These are phyloP conservation scores for Aspergillus fumigatus DNA, from an alignment of 2,329 filamentous ascomycete genomes.

Conservation along the genomic window DNA sequence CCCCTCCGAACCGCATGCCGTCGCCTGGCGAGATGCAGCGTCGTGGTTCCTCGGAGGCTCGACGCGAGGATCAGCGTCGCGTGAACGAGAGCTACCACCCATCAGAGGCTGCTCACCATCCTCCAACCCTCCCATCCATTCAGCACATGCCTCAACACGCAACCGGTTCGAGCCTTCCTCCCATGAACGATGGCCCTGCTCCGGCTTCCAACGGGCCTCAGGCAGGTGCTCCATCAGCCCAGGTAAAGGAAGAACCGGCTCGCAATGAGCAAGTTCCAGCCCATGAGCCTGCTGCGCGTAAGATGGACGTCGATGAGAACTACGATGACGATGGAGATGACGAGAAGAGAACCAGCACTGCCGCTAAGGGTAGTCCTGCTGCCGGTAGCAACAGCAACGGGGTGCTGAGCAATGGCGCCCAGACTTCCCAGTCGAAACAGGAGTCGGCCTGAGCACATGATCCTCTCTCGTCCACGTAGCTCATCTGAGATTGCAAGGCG, in stretches of 20 bases:
- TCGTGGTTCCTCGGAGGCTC: conserved; percentile 70
- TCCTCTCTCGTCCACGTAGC: background rate
- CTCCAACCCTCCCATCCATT: conserved; percentile 55
- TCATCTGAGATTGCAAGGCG: conserved; percentile 1
- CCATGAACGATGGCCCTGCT: conserved; percentile 46
- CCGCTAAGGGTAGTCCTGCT: conserved; percentile 33
- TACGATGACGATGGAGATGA: conserved; percentile 95
- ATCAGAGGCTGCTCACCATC: conserved; percentile 86
- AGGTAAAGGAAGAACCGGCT: conserved; percentile 55
- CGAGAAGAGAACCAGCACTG: conserved; percentile 51
- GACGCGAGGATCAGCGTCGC: conserved; percentile 66
- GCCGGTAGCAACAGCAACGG: conserved; percentile 25
- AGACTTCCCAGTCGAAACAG: conserved; percentile 27
- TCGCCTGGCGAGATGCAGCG: conserved; percentile 66
- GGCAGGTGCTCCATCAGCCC: conserved; percentile 32
- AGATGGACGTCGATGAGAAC: conserved; percentile 96
- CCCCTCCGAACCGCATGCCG: conserved; percentile 51
- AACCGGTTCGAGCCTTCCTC: conserved; percentile 53
- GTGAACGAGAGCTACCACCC: conserved; percentile 79
- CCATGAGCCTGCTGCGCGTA: conserved; percentile 81
- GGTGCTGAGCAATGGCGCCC: conserved; percentile 21
- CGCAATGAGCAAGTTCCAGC: conserved; percentile 48
- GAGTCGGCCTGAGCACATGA: conserved; percentile 23
- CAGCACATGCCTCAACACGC: conserved; percentile 43
- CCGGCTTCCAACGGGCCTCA: conserved; percentile 41